These are phyloP conservation scores for Sphenostylis stenocarpa DNA, from an alignment of 306 rosid species.

Conservation along the genomic window DNA sequence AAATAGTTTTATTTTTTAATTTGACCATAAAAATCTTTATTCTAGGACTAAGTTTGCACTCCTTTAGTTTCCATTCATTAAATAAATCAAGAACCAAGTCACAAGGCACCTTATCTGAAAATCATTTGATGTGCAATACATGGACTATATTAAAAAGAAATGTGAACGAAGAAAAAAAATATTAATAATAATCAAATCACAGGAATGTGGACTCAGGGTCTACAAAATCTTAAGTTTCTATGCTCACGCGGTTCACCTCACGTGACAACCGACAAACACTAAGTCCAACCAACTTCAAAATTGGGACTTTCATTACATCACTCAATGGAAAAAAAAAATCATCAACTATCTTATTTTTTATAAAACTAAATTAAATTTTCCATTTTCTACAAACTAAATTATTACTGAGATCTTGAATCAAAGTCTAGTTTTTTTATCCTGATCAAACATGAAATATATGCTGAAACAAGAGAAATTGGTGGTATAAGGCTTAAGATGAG, in stretches of 20 bases:
- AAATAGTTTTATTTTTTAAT: not conserved
- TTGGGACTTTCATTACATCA: conserved; percentile 19
- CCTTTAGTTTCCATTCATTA: not conserved
- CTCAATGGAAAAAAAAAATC: not conserved
- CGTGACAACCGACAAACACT: conserved; percentile 31
- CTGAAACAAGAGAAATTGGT: not conserved
- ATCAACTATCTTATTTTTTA: too few relatives aligned
- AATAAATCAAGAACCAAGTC: not conserved
- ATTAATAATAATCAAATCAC: not conserved
- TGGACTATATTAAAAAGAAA: not conserved
- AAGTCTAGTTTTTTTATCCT: too few relatives aligned
- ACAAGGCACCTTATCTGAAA: conserved; percentile 14
- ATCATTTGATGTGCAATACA: not conserved
- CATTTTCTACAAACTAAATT: too few relatives aligned
- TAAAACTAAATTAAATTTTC: too few relatives aligned
- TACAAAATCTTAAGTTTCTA: not conserved
- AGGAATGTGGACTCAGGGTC: not conserved
- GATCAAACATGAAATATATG: too few relatives aligned
- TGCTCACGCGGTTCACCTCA: conserved; percentile 1
- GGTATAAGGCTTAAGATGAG: not conserved
- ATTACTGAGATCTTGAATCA: too few relatives aligned
- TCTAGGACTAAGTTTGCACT: not conserved
- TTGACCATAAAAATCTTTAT: not conserved
- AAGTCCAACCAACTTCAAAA: conserved; percentile 8
- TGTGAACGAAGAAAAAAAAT: not conserved